Conservation (phyloP, 2,329 filamentous ascomycete genomes). For the Xylariomycetidae sp. region DNA sequence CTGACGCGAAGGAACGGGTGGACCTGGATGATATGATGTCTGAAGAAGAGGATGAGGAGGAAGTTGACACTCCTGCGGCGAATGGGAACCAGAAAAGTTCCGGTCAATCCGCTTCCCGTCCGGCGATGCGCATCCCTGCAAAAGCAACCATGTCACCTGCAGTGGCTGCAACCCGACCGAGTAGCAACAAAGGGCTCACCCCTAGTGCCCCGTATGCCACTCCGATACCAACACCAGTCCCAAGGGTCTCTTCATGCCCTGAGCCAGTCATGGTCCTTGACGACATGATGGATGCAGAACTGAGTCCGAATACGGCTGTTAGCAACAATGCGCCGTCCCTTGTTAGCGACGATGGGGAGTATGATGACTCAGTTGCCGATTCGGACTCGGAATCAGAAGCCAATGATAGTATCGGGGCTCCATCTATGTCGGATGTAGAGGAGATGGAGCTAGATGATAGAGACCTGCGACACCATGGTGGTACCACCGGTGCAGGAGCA, state of each 20-base stretch:
- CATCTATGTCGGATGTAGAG: slow-evolving; percentile 55
- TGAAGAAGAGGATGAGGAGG: slow-evolving; percentile 49
- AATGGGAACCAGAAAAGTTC: slow-evolving; percentile 32
- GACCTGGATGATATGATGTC: slow-evolving; percentile 46
- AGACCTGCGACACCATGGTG: slow-evolving; percentile 39
- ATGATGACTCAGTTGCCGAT: slow-evolving; percentile 65
- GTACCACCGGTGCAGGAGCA: slow-evolving; percentile 27
- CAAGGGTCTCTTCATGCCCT: slow-evolving; percentile 20
- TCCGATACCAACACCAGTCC: slow-evolving; percentile 29
- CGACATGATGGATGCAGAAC: slow-evolving; percentile 54
- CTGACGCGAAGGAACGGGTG: slow-evolving; percentile 53
- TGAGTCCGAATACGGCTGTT: slow-evolving; percentile 65
- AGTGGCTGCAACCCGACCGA: slow-evolving; percentile 39
- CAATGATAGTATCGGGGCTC: slow-evolving; percentile 54
- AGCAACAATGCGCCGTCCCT: slow-evolving; percentile 76
- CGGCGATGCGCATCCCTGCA: slow-evolving; percentile 53
- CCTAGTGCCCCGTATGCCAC: slow-evolving; percentile 36
- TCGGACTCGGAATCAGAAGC: slow-evolving; percentile 55
- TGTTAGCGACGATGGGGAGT: slow-evolving; percentile 76
- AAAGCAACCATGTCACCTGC: slow-evolving; percentile 51
- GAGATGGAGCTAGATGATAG: slow-evolving; percentile 58
- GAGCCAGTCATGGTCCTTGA: slow-evolving; percentile 30
- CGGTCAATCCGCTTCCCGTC: slow-evolving; percentile 32
- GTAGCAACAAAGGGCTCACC: slow-evolving; percentile 53
- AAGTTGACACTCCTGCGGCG: slow-evolving; percentile 39